These are phyloP conservation scores for Fusarium gaditjirri DNA, from an alignment of 2,329 filamentous ascomycete genomes.

Conservation along the genomic window DNA sequence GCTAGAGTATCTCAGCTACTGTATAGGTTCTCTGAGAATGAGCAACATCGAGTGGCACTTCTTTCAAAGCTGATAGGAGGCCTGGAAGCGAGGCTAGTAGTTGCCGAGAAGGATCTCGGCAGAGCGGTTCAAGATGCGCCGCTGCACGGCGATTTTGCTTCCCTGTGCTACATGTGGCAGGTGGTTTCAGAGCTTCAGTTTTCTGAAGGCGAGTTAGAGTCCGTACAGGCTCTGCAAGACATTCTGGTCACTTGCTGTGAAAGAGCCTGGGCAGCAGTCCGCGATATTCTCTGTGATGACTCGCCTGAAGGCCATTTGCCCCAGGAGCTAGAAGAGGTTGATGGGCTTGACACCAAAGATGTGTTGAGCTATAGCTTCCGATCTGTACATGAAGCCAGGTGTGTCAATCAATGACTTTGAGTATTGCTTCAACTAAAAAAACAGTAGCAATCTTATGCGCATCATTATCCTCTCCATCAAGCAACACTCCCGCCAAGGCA, in stretches of 20 bases:
- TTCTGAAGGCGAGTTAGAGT: slow-evolving; percentile 49
- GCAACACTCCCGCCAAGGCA: slow-evolving; percentile 55
- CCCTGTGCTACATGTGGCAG: slow-evolving; percentile 68
- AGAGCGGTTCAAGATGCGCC: slow-evolving; percentile 73
- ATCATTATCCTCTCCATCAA: slow-evolving; percentile 66
- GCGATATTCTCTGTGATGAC: slow-evolving; percentile 86
- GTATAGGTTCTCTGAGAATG: slow-evolving; percentile 64
- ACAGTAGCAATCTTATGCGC: slow-evolving; percentile 74
- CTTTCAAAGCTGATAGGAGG: slow-evolving; percentile 67
- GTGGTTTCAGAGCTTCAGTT: slow-evolving; percentile 58
- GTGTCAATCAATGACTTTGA: slow-evolving; percentile 34
- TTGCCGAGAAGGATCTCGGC: slow-evolving; percentile 73
- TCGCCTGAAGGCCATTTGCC: slow-evolving; percentile 90
- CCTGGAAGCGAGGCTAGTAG: slow-evolving; percentile 71
- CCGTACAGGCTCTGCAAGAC: slow-evolving; percentile 57
- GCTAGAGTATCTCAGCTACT: slow-evolving; percentile 80
- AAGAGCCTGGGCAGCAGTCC: slow-evolving; percentile 81
- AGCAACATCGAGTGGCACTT: slow-evolving; percentile 59
- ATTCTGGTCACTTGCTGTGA: slow-evolving; percentile 70
- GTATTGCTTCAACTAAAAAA: not conserved
- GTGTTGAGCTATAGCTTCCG: slow-evolving; percentile 95
- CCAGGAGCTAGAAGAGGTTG: slow-evolving; percentile 77
- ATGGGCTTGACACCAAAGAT: slow-evolving; percentile 84
- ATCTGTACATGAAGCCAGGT: slow-evolving; percentile 94
- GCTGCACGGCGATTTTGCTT: slow-evolving; percentile 76